Base-by-base conservation (phyloP, 2,329 filamentous ascomycete species). In the Ceratocystiopsis sp. region DNA sequence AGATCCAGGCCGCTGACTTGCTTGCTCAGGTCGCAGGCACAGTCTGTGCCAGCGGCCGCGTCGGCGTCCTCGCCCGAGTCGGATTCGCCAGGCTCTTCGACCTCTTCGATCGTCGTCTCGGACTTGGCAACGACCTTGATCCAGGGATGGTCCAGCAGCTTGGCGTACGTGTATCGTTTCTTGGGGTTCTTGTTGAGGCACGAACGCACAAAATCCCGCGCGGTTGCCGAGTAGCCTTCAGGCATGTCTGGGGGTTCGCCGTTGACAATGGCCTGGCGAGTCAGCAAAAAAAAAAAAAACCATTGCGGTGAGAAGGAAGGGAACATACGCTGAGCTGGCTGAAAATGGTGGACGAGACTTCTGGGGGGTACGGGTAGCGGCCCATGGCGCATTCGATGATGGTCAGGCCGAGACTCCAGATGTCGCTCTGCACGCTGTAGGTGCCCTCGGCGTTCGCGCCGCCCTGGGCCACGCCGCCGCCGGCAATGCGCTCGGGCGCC, bases 261-360 rank as follows among this genome's bases (percentile, higher is more conserved):
- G 57, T 96, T 85, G 34, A 98, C 91, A 57, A 98, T 98, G 44
- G 91, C 91, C 91, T 98, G 7, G 4, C 19, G 7, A 21, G 19
- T 21, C 19, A 21, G 19, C 19, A 38, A 12, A 41, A 11, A 21
- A 32, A 21, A 15, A 19, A 35, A 3, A 41, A 5, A 13, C 33
- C 14, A 19, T n/a, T n/a, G n/a, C n/a, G n/a, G n/a, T n/a, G n/a
- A 8, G 17, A 17, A 37, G 38, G 38, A 25, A 29, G 12, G 13
- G 38, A 45, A 77, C 87, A 78, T 71, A 96, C 91, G 54, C 82
- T 93, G 33, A 98, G 68, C 58, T 98, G 91, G 55, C 85, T 93
- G 67, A 98, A 96, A 52, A 98, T 98, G 56, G 94, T 96, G 58
- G 89, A 91, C 51, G 93, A 96, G 2, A 93, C 91, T 60, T 98